Conservation (phyloP, 805 yeast species). For the Dipodascus albidus region DNA sequence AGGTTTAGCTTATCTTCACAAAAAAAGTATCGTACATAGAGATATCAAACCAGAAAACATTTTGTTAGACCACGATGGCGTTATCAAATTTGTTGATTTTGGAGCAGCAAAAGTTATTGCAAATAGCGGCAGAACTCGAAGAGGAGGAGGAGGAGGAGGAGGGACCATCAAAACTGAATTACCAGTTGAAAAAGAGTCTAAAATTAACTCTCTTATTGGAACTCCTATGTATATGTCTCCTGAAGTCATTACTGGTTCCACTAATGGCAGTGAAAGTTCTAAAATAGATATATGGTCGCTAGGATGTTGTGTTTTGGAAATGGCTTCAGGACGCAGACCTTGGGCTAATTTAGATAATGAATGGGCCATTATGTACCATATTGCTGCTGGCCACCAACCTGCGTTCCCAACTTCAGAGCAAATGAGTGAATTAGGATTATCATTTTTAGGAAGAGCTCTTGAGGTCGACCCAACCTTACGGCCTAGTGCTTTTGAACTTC, state of each 20-base stretch:
- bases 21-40: constrained; percentile 68
- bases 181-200: constrained; percentile 14
- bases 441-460: constrained; percentile 63
- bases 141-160: constrained; percentile 9
- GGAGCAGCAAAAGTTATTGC: constrained; percentile 70
- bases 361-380: constrained; percentile 97
- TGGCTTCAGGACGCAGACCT: constrained; percentile 94
- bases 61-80: constrained; percentile 55
- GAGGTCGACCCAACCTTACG: constrained; percentile 74
- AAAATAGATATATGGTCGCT: constrained; percentile 93
- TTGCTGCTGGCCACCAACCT: constrained; percentile 91
- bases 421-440: constrained; percentile 62
- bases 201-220: constrained; percentile 55
- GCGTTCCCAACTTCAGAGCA: constrained; percentile 72
- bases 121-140: constrained; percentile 22
- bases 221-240: constrained; percentile 99
- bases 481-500: constrained; percentile 71
- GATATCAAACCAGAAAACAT: constrained; percentile 89
- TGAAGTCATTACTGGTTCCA: constrained; percentile 77
- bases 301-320: constrained; percentile 91
- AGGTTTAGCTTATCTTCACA: constrained; percentile 71
- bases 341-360: constrained; percentile 96
- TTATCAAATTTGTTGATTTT: constrained; percentile 79
- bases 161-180: background rate
- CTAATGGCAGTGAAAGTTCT: constrained; percentile 48